Conservation (phyloP, 768 basidiomycete genomes). For the Trametes punicea region DNA sequence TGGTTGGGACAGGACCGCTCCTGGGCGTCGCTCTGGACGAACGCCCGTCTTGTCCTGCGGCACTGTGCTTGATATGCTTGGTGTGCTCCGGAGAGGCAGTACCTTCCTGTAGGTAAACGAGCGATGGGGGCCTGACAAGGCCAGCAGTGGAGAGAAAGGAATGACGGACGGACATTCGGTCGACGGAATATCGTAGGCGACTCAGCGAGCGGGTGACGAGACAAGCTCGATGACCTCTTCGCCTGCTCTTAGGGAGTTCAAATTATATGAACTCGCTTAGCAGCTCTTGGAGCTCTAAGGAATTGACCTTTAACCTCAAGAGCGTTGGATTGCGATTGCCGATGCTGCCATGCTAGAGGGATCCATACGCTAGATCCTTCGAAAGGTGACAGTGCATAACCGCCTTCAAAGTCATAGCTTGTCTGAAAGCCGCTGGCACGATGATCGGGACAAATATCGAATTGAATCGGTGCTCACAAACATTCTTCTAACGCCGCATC, state of each 20-base stretch:
- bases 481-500: neutral
- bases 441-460: too few species aligned
- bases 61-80: slow-evolving; percentile 16
- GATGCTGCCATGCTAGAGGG: too few species aligned
- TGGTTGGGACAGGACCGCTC: neutral
- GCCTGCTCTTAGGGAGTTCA: neutral
- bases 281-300: neutral
- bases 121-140: slow-evolving; percentile 22
- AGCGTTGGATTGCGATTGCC: too few species aligned
- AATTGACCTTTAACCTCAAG: too few species aligned
- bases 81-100: neutral
- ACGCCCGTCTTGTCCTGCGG: slow-evolving; percentile 19
- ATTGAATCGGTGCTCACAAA: too few species aligned
- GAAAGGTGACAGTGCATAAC: too few species aligned
- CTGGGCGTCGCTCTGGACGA: neutral
- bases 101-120: slow-evolving; percentile 14
- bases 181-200: slow-evolving; percentile 27
- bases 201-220: slow-evolving; percentile 21
- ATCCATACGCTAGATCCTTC: too few species aligned
- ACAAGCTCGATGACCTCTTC: slow-evolving; percentile 20
- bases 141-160: slow-evolving; percentile 43
- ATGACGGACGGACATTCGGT: slow-evolving; percentile 30
- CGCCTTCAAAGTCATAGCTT: too few species aligned
- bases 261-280: neutral
- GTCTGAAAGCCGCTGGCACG: too few species aligned